phyloP scores from a whole-genome alignment of 1,284 basidiomycete species.

The Ustilago lituana region DNA sequence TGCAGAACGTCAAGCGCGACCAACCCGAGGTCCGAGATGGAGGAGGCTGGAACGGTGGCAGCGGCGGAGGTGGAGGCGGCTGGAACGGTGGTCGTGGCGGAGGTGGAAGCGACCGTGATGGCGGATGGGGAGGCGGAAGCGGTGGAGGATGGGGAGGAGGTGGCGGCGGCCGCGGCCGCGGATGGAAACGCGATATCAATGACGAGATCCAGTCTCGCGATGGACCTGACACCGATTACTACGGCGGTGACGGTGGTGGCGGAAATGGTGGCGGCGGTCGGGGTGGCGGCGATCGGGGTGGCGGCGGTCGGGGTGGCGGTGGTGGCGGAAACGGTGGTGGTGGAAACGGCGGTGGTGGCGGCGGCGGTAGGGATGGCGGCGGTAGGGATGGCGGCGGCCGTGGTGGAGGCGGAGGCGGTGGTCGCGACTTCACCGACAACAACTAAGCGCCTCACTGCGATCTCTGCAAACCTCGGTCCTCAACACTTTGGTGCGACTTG shows the following conservation, averaged over 20 bases:
- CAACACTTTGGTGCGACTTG: neutral
- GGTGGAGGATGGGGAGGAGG: neutral
- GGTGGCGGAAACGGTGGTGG: neutral
- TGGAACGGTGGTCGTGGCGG: neutral
- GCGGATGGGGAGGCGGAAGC: neutral
- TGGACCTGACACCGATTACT: neutral
- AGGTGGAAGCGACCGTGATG: neutral
- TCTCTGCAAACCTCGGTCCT: neutral
- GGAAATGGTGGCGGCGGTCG: neutral
- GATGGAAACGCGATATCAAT: too few relatives aligned
- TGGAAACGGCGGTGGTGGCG: neutral
- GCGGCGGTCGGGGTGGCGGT: constrained; percentile 1
- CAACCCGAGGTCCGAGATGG: neutral
- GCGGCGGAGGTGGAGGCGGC: neutral
- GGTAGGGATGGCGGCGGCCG: too few relatives aligned
- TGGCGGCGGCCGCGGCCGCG: neutral
- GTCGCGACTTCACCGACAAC: neutral
- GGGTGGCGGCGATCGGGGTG: neutral
- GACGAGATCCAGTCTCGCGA: too few relatives aligned
- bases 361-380: too few relatives aligned
- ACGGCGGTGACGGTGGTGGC: constrained; percentile 1
- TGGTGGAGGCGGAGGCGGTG: too few relatives aligned
- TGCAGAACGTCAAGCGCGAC: neutral
- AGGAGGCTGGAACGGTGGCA: neutral
- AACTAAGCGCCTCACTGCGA: neutral